These are phyloP conservation scores for Penicillium thymicola DNA, from an alignment of 2,329 filamentous ascomycete genomes.

Conservation along the genomic window DNA sequence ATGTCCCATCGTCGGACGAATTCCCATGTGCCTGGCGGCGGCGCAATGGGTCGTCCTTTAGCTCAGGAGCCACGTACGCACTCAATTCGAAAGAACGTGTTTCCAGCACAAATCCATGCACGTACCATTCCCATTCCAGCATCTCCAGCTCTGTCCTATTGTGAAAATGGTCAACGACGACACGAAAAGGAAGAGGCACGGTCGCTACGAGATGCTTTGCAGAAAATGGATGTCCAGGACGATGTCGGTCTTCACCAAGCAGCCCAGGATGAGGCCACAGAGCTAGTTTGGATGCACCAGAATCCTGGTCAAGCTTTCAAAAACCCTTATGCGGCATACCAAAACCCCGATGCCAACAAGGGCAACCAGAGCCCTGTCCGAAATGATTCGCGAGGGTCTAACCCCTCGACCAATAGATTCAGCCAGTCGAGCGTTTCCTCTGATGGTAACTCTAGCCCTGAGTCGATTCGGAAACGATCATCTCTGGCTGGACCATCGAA, in stretches of 20 bases:
- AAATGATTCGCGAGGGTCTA: neutral
- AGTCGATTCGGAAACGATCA: conserved; percentile 17
- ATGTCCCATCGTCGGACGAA: conserved; percentile 39
- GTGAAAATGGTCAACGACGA: conserved; percentile 54
- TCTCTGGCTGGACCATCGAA: conserved; percentile 25
- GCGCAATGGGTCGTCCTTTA: conserved; percentile 36
- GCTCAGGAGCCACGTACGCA: conserved; percentile 38
- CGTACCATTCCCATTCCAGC: conserved; percentile 26
- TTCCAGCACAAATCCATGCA: conserved; percentile 35
- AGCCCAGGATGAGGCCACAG: conserved; percentile 61
- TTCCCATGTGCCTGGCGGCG: conserved; percentile 28
- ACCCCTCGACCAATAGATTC: conserved; percentile 7
- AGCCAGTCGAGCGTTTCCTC: conserved; percentile 21
- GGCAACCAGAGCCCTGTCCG: conserved; percentile 44
- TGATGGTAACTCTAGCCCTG: conserved; percentile 19
- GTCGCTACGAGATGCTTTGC: conserved; percentile 55
- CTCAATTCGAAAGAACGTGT: conserved; percentile 35
- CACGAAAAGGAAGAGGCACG: conserved; percentile 59
- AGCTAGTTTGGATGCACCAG: conserved; percentile 62
- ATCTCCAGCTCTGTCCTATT: conserved; percentile 47
- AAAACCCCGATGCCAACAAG: conserved; percentile 41
- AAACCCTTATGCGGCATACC: conserved; percentile 48
- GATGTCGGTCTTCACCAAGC: conserved; percentile 54
- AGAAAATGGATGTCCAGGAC: conserved; percentile 57
- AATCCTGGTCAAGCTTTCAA: conserved; percentile 51